A percentile compares a stretch with the other conserved stretches of the same genome.
Evolutionary conservation across 192 early-diverging fungal genomes (phyloP).

Genomic region (Coemansia sp.): DNA sequence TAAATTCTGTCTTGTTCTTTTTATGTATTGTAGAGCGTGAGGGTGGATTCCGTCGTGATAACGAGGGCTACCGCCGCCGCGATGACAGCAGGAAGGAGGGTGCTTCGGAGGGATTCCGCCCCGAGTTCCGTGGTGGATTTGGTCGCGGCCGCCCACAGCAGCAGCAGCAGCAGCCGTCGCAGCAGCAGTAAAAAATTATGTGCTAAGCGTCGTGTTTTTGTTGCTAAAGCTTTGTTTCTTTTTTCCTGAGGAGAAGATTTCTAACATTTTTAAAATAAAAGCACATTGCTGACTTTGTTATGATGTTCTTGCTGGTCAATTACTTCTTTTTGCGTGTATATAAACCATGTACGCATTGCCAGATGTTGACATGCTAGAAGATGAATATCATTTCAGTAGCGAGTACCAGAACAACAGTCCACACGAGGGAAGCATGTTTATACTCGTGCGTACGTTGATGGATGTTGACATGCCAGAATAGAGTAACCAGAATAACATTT

Average conservation of each 20-base stretch:
- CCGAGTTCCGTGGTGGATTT: slow-evolving; percentile 95
- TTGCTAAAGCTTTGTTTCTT: slow-evolving; percentile 1
- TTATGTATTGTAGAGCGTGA: slow-evolving; percentile 61
- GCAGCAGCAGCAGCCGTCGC: slow-evolving; percentile 8
- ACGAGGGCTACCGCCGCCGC: slow-evolving; percentile 84
- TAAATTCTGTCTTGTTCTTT: neutral
- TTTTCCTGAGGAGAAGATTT: slow-evolving; percentile 1
- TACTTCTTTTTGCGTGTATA: no score
- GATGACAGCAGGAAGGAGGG: slow-evolving; percentile 88
- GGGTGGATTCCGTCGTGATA: slow-evolving; percentile 69
- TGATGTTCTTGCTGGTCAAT: neutral
- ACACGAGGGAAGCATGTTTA: no score
- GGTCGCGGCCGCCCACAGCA: slow-evolving; percentile 70
- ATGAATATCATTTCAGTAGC: no score
- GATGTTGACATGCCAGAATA: no score
- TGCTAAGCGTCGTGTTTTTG: neutral
- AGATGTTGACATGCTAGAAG: no score
- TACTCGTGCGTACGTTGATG: no score
- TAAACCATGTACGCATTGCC: no score
- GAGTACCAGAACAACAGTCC: no score
- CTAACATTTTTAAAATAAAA: neutral
- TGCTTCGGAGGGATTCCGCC: slow-evolving; percentile 89
- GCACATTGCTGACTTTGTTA: slow-evolving; percentile 11
- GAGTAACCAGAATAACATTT: no score
- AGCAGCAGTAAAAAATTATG: slow-evolving; percentile 11